These are phyloP conservation scores for Hypericum androsaemum DNA, from an alignment of 345 rosid species.

Conservation along the genomic window DNA sequence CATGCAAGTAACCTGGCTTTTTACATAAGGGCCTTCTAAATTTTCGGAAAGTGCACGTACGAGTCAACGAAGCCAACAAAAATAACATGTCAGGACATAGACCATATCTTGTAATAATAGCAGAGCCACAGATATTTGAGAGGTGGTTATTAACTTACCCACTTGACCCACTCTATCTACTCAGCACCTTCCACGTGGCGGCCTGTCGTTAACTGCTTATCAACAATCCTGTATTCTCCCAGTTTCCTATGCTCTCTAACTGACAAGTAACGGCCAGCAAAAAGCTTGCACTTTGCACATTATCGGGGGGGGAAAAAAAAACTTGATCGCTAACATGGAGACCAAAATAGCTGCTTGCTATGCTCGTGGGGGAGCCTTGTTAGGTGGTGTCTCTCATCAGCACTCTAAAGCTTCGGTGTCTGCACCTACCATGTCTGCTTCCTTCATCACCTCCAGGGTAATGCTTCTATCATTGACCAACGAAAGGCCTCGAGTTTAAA, in stretches of 20 bases:
- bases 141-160: not conserved
- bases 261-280: constrained; percentile 1
- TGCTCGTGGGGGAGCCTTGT: constrained; percentile 45
- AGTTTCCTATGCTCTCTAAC: constrained; percentile 6
- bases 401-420: constrained; percentile 53
- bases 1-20: too few relatives aligned
- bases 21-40: too few relatives aligned
- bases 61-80: too few relatives aligned
- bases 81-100: not conserved
- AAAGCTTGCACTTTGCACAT: not conserved
- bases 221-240: constrained; percentile 13
- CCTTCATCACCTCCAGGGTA: constrained; percentile 65
- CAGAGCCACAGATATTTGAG: constrained; percentile 3
- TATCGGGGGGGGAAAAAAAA: not conserved
- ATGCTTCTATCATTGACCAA: too few relatives aligned
- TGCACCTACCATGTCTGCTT: constrained; percentile 42
- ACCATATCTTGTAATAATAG: not conserved
- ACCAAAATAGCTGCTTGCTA: constrained; percentile 44
- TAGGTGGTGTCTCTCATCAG: constrained; percentile 60
- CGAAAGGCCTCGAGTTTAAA: too few relatives aligned
- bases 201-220: constrained; percentile 27
- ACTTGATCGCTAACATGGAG: constrained; percentile 40
- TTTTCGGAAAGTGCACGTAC: too few relatives aligned
- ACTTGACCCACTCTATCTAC: not conserved
- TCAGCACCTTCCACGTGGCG: constrained; percentile 30